Evolutionary conservation across 257 asterid species (phyloP).

Genomic region (Agastache rugosa): DNA sequence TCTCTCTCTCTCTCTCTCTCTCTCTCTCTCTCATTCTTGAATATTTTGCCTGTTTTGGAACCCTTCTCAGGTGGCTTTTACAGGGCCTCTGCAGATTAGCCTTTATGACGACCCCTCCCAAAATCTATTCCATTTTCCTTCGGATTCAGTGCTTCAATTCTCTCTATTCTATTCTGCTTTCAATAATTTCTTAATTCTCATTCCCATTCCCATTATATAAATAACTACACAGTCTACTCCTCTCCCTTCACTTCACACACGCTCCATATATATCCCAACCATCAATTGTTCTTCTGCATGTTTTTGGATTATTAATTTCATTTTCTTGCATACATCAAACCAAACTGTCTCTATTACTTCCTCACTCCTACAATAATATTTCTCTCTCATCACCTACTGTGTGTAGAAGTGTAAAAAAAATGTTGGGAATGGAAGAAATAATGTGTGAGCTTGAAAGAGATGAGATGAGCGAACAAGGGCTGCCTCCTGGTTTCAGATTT

Average conservation of each 20-base stretch:
- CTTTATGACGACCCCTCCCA: conserved; percentile 37
- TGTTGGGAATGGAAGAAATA: conserved; percentile 72
- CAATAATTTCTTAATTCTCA: neutral
- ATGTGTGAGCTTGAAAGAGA: conserved; percentile 61
- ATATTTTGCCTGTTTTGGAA: conserved; percentile 63
- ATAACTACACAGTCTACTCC: neutral
- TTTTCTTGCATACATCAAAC: too few species aligned
- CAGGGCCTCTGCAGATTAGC: conserved; percentile 46
- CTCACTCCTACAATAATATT: too few species aligned
- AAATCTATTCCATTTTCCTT: conserved; percentile 42
- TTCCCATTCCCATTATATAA: conserved; percentile 31
- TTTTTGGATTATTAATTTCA: neutral
- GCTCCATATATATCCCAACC: neutral
- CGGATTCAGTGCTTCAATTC: conserved; percentile 58
- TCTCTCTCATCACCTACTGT: too few species aligned
- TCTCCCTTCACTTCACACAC: neutral
- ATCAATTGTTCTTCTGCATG: neutral
- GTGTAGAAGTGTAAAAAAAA: neutral
- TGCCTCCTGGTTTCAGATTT: conserved; percentile 86
- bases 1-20: neutral
- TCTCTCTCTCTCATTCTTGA: conserved; percentile 33
- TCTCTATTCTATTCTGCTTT: neutral
- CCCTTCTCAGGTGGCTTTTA: conserved; percentile 68
- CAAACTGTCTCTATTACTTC: too few species aligned
- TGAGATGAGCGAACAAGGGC: conserved; percentile 49